Base-by-base conservation (phyloP, 306 rosid genomes). In the Fragaria ananassa region DNA sequence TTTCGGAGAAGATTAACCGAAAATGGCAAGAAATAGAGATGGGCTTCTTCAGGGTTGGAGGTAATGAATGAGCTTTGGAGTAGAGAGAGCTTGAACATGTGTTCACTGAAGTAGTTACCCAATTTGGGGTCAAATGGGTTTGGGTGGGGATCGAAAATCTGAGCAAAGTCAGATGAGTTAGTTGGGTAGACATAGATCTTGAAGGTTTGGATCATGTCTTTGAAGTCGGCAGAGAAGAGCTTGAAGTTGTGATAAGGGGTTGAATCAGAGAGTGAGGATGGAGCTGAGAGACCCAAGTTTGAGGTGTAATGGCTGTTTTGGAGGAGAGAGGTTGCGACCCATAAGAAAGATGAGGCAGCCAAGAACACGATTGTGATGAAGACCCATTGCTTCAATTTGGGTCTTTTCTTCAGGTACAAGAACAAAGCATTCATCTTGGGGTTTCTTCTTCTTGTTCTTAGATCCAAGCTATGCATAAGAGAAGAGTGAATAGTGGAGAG, bases 91-190 rank as follows among this genome's bases (percentile, higher is more conserved):
- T 81, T 81, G 68, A 81, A 81, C 74, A 81, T 81, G 85, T 81
- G 85, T 57, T 81, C 85, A 54, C 85, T 81, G 75, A 71, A 81
- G 85, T 81, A 76, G 72, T 81, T 81, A 56, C 85, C 85, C 25
- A 71, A 50, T 57, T 51, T 56, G 1, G 85, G 78, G 57, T 77
- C 14, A 41, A 56, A 77, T 10, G 85, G 81, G 56, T 81, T 19
- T 25, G 74, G 74, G 44, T 81, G 85, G 65, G 81, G 81, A 49
- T 76, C 75, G 74, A 77, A 81, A 47, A 81, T 77, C 47, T 41
- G 51, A 47, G 72, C 42, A 50, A 67, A 81, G 8, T 34, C 67
- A 18, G 72, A 35, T 27, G 81, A 77, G 9, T 34, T 12, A 2
- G 75, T 44, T 4, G 81, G 81, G 51, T 81, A 81, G 49, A 71